Evolutionary conservation across 345 rosid species (phyloP).

Genomic region (Capsella bursapastoris): DNA sequence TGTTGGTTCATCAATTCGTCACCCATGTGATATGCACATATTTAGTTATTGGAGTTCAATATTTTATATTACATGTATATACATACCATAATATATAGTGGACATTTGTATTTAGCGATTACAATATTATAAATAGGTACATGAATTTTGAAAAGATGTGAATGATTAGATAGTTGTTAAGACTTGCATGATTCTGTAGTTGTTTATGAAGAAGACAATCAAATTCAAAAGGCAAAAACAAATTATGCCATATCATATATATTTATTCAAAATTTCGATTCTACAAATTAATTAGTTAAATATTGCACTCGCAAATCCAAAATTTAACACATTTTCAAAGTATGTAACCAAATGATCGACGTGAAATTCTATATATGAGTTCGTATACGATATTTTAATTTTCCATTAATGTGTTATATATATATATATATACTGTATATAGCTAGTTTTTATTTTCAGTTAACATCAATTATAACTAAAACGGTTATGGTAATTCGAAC

Average conservation of each 20-base stretch:
- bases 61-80: background rate
- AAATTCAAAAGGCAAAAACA: background rate
- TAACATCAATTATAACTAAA: no score
- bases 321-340: background rate
- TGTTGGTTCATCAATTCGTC: slow-evolving; percentile 43
- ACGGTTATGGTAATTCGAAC: no score
- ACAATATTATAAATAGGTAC: background rate
- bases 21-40: slow-evolving; percentile 42
- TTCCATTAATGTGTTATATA: background rate
- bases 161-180: slow-evolving; percentile 27
- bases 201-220: background rate
- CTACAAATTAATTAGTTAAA: background rate
- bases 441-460: no score
- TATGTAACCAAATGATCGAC: background rate
- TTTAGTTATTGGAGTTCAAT: background rate
- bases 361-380: background rate
- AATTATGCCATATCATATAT: background rate
- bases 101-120: slow-evolving; percentile 18
- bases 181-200: slow-evolving; percentile 26
- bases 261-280: slow-evolving; percentile 5
- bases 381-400: background rate
- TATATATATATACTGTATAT: background rate
- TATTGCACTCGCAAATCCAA: background rate
- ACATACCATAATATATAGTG: slow-evolving; percentile 16
- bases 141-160: slow-evolving; percentile 29